These are phyloP conservation scores for Ophiostoma ulmi DNA, from an alignment of 2,329 filamentous ascomycete species.

Conservation along the genomic window DNA sequence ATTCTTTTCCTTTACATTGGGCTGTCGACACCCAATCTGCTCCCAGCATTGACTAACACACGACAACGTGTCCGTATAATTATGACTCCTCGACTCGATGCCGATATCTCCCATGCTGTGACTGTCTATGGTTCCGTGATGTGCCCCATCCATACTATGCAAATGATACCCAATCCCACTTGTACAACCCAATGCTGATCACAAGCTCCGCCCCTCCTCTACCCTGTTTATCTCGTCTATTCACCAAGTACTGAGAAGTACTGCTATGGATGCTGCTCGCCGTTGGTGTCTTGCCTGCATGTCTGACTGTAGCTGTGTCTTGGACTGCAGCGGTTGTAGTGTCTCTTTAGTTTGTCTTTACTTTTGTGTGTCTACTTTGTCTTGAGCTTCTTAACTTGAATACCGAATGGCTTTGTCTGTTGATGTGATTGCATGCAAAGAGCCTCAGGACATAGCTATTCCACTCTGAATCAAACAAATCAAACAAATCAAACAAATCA, in stretches of 20 bases:
- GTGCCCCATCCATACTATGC: too few species aligned
- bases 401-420: too few species aligned
- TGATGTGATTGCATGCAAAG: too few species aligned
- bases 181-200: neutral
- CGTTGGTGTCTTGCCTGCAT: slow-evolving; percentile 2
- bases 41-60: neutral
- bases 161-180: neutral
- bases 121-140: too few species aligned
- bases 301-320: neutral
- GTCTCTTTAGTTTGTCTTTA: neutral
- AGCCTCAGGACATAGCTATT: too few species aligned
- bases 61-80: neutral
- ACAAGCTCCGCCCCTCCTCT: neutral
- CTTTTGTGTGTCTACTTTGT: too few species aligned
- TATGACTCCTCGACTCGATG: neutral
- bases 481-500: neutral
- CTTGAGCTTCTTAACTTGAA: too few species aligned
- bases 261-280: neutral
- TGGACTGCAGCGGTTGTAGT: neutral
- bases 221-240: neutral
- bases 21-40: neutral
- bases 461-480: neutral
- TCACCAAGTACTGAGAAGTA: too few species aligned
- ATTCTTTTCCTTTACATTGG: neutral
- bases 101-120: too few species aligned